Evolutionary conservation across 768 basidiomycete species (phyloP).

Genomic region (Tricholoma saponaceum): DNA sequence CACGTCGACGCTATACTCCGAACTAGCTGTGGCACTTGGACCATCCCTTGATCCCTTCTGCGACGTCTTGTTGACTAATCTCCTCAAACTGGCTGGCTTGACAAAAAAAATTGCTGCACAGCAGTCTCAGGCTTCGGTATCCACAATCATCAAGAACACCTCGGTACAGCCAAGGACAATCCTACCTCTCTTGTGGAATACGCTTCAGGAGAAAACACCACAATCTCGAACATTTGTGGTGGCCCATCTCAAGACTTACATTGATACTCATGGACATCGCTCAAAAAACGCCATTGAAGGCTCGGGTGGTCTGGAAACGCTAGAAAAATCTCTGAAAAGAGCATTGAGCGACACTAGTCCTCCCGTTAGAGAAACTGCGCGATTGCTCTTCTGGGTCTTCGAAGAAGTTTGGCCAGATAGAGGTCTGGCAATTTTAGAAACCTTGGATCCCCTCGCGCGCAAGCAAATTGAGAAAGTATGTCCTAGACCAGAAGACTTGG

Average conservation of each 20-base stretch:
- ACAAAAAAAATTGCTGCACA: conserved; percentile 93
- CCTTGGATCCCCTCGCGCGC: conserved; percentile 61
- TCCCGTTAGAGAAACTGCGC: conserved; percentile 67
- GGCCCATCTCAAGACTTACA: conserved; percentile 68
- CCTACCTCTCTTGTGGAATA: conserved; percentile 63
- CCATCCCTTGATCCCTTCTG: conserved; percentile 72
- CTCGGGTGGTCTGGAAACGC: conserved; percentile 58
- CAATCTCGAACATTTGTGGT: conserved; percentile 67
- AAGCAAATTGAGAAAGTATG: conserved; percentile 88
- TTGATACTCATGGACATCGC: conserved; percentile 68
- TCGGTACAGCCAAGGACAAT: conserved; percentile 68
- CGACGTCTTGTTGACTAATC: conserved; percentile 70
- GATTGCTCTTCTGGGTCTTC: conserved; percentile 78
- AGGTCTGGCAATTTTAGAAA: conserved; percentile 58
- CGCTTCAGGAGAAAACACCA: conserved; percentile 76
- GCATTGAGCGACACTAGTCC: conserved; percentile 78
- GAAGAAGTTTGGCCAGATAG: conserved; percentile 70
- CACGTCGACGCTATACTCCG: conserved; percentile 72
- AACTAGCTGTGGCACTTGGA: conserved; percentile 67
- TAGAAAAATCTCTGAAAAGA: conserved; percentile 75
- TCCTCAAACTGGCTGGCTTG: conserved; percentile 81
- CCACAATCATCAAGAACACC: conserved; percentile 62
- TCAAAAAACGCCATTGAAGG: conserved; percentile 66
- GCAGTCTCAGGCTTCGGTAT: conserved; percentile 73
- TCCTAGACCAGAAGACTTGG: conserved; percentile 50